Conservation (phyloP, 2,329 filamentous ascomycete species). For the Claviceps spartinae region DNA sequence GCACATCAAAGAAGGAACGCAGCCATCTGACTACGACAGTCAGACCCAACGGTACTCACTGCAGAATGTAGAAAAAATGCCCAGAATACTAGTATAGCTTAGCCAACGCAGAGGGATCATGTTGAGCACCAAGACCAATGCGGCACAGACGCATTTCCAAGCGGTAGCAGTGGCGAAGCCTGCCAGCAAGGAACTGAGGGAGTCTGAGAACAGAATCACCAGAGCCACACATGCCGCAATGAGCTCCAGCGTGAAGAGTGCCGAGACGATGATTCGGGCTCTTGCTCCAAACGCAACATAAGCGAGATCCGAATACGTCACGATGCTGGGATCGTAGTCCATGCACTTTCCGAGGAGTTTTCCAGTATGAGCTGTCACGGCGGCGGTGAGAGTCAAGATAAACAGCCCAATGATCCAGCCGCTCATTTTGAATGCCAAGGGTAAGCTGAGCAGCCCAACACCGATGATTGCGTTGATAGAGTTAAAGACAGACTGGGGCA, state of each 20-base stretch:
- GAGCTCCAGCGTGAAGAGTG: slow-evolving; percentile 79
- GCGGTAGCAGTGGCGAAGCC: slow-evolving; percentile 47
- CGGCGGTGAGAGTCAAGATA: slow-evolving; percentile 60
- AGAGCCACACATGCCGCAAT: slow-evolving; percentile 80
- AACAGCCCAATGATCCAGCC: slow-evolving; percentile 76
- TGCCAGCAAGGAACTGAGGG: slow-evolving; percentile 65
- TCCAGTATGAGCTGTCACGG: slow-evolving; percentile 74
- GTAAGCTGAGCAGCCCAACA: slow-evolving; percentile 77
- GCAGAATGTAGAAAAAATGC: slow-evolving; percentile 78
- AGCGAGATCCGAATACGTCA: slow-evolving; percentile 89
- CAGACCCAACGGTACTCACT: slow-evolving; percentile 43
- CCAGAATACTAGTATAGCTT: slow-evolving; percentile 82
- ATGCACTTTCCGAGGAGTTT: slow-evolving; percentile 77
- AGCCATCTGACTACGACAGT: no score
- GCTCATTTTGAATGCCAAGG: slow-evolving; percentile 73
- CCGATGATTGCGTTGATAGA: slow-evolving; percentile 88
- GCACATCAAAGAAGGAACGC: no score
- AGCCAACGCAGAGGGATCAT: slow-evolving; percentile 73
- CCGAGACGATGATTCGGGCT: slow-evolving; percentile 67
- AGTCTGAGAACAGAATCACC: slow-evolving; percentile 87
- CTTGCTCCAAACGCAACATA: slow-evolving; percentile 78
- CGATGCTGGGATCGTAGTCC: slow-evolving; percentile 69
- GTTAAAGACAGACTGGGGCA: slow-evolving; percentile 93
- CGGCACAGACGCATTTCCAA: slow-evolving; percentile 78
- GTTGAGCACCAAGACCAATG: slow-evolving; percentile 67